Base-by-base conservation (phyloP, 352 stramenopile genomes). In the Phytophthora syringae region DNA sequence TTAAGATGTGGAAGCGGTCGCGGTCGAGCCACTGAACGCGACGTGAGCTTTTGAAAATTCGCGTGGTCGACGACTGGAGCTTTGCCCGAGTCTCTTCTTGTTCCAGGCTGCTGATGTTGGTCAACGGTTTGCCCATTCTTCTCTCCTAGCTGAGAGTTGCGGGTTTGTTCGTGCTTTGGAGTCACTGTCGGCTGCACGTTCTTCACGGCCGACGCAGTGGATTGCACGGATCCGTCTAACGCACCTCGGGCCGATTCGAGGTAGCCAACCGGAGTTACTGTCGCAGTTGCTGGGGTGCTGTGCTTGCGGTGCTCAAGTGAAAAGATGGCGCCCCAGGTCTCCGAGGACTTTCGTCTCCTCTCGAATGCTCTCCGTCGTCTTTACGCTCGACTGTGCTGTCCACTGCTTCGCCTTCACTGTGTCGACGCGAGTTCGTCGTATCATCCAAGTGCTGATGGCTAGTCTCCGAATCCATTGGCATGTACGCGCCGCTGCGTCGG, bases 1-100 rank as follows among this genome's bases (percentile, higher is more conserved):
- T 74, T 66, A 2, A 66, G 39, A 9, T 47, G 47, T 10, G 60
- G 65, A 24, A 70, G 42, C 11, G 48, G 66, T 9, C 66, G 59
- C 39, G 53, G 66, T 6, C 59, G 60, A 43, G 24, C 61, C 24
- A 51, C 58, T 27, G 36, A 34, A 20, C 45, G 65, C 13, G 64
- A 42, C 9, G 24, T 24, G 25, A 59, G 12, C n/a, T 64, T 72
- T 16, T 25, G 54, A 22, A 69, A 49, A 36, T 22, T 60, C 37
- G 12, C 12, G n/a, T 64, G 57, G 25, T 68, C 57, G n/a, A 58
- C 15, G 1, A 13, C 47, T 45, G 32, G 22, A 27, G 57, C 21
- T 11, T 22, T 13, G 13, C 30, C 48, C n/a, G 56, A 72, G 10
- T 58, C 18, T 58, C 24, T 57, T 27, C 28, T 59, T 7, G 50